These are phyloP conservation scores for Eutypella sp. DNA, from an alignment of 2,329 filamentous ascomycete species.

Conservation along the genomic window DNA sequence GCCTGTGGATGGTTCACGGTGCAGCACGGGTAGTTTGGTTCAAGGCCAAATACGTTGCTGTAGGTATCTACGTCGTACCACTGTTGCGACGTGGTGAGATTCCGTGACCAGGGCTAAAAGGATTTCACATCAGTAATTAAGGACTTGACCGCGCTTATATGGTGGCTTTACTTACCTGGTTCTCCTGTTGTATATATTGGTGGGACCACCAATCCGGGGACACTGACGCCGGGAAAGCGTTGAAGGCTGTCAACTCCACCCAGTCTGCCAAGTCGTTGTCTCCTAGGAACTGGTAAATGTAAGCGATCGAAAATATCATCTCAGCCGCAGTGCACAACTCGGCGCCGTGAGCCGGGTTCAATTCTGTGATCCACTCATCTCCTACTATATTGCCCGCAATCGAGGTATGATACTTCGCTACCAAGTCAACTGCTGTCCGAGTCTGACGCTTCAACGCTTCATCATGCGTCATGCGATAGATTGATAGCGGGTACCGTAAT, in stretches of 20 bases:
- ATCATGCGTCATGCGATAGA: constrained; percentile 36
- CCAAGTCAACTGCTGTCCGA: constrained; percentile 31
- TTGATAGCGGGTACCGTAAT: constrained; percentile 34
- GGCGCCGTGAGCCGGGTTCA: constrained; percentile 30
- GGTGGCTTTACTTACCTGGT: constrained; percentile 36
- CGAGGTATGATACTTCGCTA: constrained; percentile 34
- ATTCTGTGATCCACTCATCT: constrained; percentile 35
- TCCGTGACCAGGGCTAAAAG: constrained; percentile 36
- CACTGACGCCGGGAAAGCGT: constrained; percentile 45
- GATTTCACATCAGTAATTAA: neutral
- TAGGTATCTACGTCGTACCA: constrained; percentile 38
- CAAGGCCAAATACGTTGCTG: constrained; percentile 45
- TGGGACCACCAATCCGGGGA: constrained; percentile 50
- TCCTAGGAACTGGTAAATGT: constrained; percentile 20
- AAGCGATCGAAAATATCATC: constrained; percentile 25
- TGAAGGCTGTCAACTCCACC: constrained; percentile 45
- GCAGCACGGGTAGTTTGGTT: constrained; percentile 50
- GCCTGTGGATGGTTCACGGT: constrained; percentile 54
- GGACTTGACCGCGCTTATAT: neutral
- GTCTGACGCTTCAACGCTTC: constrained; percentile 30
- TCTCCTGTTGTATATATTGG: constrained; percentile 48
- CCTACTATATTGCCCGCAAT: constrained; percentile 37
- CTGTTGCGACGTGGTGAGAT: constrained; percentile 25
- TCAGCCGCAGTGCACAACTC: constrained; percentile 27
- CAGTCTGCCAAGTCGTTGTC: constrained; percentile 38